A percentile compares a stretch with the other conserved stretches of the same genome.
Conservation (phyloP, 352 stramenopile genomes). For the Phytophthora ohioensis region DNA sequence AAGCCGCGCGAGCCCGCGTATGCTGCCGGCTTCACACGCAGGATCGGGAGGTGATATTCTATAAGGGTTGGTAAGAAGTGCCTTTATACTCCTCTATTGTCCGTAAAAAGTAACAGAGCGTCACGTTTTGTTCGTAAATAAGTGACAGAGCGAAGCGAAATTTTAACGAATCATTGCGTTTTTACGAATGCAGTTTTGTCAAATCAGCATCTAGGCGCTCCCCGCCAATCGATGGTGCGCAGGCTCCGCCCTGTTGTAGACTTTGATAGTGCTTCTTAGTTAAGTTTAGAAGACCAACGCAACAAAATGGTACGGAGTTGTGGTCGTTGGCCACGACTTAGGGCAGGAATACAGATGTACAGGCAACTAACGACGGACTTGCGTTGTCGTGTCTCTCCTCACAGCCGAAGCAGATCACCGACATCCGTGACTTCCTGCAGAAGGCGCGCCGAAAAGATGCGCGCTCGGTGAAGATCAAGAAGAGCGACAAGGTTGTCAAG, state of each 20-base stretch:
- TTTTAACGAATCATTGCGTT: slow-evolving; percentile 21
- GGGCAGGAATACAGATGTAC: not conserved
- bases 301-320: slow-evolving; percentile 77
- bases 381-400: slow-evolving; percentile 1
- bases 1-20: too few species aligned
- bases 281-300: slow-evolving; percentile 91
- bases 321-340: not conserved
- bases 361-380: slow-evolving; percentile 16
- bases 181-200: slow-evolving; percentile 22
- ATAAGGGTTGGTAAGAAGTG: too few species aligned
- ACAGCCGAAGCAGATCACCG: slow-evolving; percentile 98
- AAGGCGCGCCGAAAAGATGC: slow-evolving; percentile 98
- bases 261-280: slow-evolving; percentile 64
- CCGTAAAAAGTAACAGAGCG: too few species aligned
- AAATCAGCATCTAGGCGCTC: slow-evolving; percentile 6
- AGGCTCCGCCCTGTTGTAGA: slow-evolving; percentile 21
- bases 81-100: too few species aligned
- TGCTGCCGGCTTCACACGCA: too few species aligned
- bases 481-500: slow-evolving; percentile 97
- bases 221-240: slow-evolving; percentile 22
- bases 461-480: slow-evolving; percentile 99
- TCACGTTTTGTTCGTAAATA: too few species aligned
- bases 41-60: too few species aligned
- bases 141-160: not conserved
- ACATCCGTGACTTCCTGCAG: slow-evolving; percentile 99